phyloP scores from a whole-genome alignment of 768 basidiomycete genomes.

The Tricholomella constricta region DNA sequence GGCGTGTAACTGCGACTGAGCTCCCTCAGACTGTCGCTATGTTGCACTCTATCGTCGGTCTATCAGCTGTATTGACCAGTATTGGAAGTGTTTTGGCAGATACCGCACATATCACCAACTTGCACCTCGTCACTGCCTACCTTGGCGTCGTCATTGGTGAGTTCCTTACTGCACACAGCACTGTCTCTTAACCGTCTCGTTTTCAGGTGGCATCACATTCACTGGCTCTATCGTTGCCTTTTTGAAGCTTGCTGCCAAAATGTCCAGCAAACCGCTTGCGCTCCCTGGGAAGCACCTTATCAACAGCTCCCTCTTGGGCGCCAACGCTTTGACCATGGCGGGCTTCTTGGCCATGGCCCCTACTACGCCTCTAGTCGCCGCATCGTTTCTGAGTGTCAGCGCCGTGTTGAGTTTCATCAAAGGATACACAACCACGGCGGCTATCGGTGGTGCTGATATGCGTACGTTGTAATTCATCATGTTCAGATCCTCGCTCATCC shows the following conservation, averaged over 20 bases:
- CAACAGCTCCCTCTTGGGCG: constrained; percentile 70
- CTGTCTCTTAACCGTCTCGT: constrained; percentile 6
- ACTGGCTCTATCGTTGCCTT: constrained; percentile 91
- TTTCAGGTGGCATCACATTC: constrained; percentile 76
- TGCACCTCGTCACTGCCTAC: constrained; percentile 85
- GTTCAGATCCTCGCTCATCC: constrained; percentile 11
- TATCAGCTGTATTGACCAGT: constrained; percentile 86
- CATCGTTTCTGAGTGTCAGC: constrained; percentile 75
- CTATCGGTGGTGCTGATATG: constrained; percentile 95
- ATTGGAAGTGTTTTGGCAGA: constrained; percentile 81
- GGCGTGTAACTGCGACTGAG: constrained; percentile 85
- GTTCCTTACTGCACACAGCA: constrained; percentile 6
- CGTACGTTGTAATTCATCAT: constrained; percentile 49
- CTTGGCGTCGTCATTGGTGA: constrained; percentile 80
- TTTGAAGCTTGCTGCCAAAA: constrained; percentile 81
- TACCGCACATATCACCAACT: constrained; percentile 61
- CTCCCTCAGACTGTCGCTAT: constrained; percentile 80
- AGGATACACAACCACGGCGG: constrained; percentile 85
- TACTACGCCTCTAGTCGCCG: constrained; percentile 71
- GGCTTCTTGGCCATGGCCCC: constrained; percentile 75
- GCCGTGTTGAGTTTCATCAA: constrained; percentile 80
- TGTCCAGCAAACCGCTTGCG: constrained; percentile 71
- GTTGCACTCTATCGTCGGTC: constrained; percentile 86
- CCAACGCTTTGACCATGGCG: constrained; percentile 73
- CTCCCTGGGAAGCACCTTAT: constrained; percentile 80